phyloP scores from a whole-genome alignment of 805 yeast species.

The Myxozyma monticola region DNA sequence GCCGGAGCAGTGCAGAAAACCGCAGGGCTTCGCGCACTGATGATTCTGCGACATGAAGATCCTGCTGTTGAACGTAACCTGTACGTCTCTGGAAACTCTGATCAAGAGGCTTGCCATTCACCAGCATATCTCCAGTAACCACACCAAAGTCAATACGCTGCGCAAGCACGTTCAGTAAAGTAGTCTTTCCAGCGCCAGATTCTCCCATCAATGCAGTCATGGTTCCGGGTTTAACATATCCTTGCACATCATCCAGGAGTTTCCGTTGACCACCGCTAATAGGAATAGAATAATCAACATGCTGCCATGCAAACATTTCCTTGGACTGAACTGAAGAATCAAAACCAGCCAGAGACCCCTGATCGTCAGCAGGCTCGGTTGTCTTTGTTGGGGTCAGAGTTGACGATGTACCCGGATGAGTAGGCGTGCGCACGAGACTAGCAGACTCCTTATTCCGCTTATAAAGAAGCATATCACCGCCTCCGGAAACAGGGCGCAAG shows the following conservation, averaged over 20 bases:
- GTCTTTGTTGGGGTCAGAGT: not conserved
- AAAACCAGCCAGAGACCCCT: slow-evolving; percentile 21
- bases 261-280: slow-evolving; percentile 43
- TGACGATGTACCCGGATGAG: not conserved
- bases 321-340: slow-evolving; percentile 1
- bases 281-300: slow-evolving; percentile 59
- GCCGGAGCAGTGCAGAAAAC: slow-evolving; percentile 73
- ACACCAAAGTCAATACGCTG: slow-evolving; percentile 71
- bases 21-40: slow-evolving; percentile 74
- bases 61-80: slow-evolving; percentile 82
- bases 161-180: slow-evolving; percentile 69
- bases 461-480: slow-evolving; percentile 38
- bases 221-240: slow-evolving; percentile 79
- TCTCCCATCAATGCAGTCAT: slow-evolving; percentile 83
- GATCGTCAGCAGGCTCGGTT: slow-evolving; percentile 35
- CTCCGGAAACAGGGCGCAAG: slow-evolving; percentile 32
- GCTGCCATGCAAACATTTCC: slow-evolving; percentile 58
- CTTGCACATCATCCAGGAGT: slow-evolving; percentile 54
- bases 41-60: slow-evolving; percentile 64
- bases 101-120: slow-evolving; percentile 65
- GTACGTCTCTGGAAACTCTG: slow-evolving; percentile 71
- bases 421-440: not conserved
- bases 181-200: slow-evolving; percentile 86
- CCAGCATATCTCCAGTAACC: slow-evolving; percentile 69
- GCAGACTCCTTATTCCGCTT: slow-evolving; percentile 2